Conservation (phyloP, 805 yeast genomes). For the Naumovozyma dairenensis region DNA sequence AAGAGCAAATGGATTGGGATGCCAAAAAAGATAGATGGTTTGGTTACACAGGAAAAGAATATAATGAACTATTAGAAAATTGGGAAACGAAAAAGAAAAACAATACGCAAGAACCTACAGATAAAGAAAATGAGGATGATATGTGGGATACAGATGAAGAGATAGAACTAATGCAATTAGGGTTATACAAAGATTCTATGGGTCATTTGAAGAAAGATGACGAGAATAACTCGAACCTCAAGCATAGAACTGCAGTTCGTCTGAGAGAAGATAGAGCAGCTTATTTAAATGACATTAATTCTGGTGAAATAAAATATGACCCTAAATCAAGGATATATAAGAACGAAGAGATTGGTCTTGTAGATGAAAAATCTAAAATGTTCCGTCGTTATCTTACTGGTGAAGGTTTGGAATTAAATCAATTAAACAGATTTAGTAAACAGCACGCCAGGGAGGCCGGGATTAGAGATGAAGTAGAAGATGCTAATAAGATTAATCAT, state of each 20-base stretch:
- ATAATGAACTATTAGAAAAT: slow-evolving; percentile 38
- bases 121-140: slow-evolving; percentile 8
- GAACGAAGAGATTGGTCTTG: slow-evolving; percentile 26
- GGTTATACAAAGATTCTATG: slow-evolving; percentile 21
- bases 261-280: slow-evolving; percentile 71
- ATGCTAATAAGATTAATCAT: slow-evolving; percentile 20
- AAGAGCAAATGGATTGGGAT: slow-evolving; percentile 40
- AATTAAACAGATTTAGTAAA: slow-evolving; percentile 43
- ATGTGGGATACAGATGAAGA: slow-evolving; percentile 36
- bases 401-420: slow-evolving; percentile 46
- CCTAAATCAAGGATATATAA: slow-evolving; percentile 41
- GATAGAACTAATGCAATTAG: slow-evolving; percentile 34
- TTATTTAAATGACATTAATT: slow-evolving; percentile 43
- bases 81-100: slow-evolving; percentile 32
- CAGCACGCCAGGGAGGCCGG: slow-evolving; percentile 28
- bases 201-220: slow-evolving; percentile 17
- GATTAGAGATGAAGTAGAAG: slow-evolving; percentile 19
- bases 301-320: slow-evolving; percentile 39
- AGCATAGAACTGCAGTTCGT: slow-evolving; percentile 34
- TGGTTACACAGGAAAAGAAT: slow-evolving; percentile 61
- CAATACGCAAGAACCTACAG: slow-evolving; percentile 7
- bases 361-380: slow-evolving; percentile 33
- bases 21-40: slow-evolving; percentile 74
- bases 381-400: slow-evolving; percentile 48
- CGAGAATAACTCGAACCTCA: slow-evolving; percentile 6